A percentile compares a stretch with the other conserved stretches of the same genome.
These are phyloP conservation scores for Thelonectria discophora DNA, from an alignment of 2,329 filamentous ascomycete genomes.

Conservation along the genomic window DNA sequence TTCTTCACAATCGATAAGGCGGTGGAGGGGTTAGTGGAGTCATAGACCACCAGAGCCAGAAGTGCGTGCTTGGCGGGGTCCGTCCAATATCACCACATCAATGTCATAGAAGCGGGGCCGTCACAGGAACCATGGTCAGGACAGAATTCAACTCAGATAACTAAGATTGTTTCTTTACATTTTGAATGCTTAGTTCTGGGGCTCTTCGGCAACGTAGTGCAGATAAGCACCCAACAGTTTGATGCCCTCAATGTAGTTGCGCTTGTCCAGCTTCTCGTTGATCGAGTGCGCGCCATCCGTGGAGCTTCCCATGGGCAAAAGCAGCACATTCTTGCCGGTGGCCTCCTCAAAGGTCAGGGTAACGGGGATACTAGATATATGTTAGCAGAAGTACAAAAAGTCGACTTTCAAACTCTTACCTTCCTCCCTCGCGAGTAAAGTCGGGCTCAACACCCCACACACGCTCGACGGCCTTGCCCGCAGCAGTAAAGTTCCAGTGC, in stretches of 20 bases:
- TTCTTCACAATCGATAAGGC: constrained; percentile 33
- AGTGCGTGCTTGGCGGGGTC: constrained; percentile 19
- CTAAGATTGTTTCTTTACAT: neutral
- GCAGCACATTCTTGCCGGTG: constrained; percentile 94
- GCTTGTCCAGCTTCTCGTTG: constrained; percentile 97
- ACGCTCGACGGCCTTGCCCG: constrained; percentile 93
- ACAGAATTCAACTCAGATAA: too few species aligned
- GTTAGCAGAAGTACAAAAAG: constrained; percentile 27
- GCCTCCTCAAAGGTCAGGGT: constrained; percentile 98
- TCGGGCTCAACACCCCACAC: constrained; percentile 95
- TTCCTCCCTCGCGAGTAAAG: constrained; percentile 94
- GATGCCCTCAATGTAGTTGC: constrained; percentile 97
- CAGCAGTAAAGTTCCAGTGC: constrained; percentile 98
- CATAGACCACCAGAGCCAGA: neutral
- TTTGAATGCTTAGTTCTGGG: constrained; percentile 52
- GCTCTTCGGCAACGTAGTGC: constrained; percentile 94
- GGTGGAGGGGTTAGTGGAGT: constrained; percentile 31
- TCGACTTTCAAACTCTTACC: constrained; percentile 57
- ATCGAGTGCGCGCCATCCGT: constrained; percentile 97
- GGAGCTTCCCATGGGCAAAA: constrained; percentile 96
- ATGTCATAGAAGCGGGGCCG: neutral
- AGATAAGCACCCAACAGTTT: constrained; percentile 95
- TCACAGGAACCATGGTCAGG: too few species aligned
- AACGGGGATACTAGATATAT: constrained; percentile 79
- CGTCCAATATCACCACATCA: constrained; percentile 7